Evolutionary conservation across 2,329 filamentous ascomycete genomes (phyloP).

Genomic region (Cladorrhinum sp.): DNA sequence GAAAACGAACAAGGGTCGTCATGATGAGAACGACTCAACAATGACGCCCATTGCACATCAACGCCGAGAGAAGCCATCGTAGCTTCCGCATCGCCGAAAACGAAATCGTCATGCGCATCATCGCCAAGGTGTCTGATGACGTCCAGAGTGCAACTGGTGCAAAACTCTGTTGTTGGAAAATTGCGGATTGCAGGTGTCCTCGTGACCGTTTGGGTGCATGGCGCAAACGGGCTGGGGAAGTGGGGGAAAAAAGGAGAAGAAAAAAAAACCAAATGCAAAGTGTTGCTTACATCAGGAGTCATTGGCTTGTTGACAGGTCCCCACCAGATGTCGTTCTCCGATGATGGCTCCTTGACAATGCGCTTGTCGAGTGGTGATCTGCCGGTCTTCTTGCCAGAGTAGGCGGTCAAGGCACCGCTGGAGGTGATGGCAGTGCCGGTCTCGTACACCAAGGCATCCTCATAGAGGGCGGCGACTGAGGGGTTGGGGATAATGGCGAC

Average conservation of each 20-base stretch:
- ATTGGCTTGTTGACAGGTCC: slow-evolving; percentile 99
- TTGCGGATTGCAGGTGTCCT: slow-evolving; percentile 2
- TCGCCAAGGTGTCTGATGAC: slow-evolving; percentile 23
- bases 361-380: slow-evolving; percentile 97
- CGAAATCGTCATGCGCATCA: background rate
- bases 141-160: slow-evolving; percentile 13
- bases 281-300: slow-evolving; percentile 79
- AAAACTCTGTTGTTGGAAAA: slow-evolving; percentile 1
- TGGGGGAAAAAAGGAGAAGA: background rate
- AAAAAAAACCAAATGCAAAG: background rate
- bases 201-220: slow-evolving; percentile 21
- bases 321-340: slow-evolving; percentile 96
- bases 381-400: slow-evolving; percentile 97
- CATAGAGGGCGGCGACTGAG: slow-evolving; percentile 91
- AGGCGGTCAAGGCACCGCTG: slow-evolving; percentile 89
- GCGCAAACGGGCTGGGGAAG: background rate
- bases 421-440: slow-evolving; percentile 96
- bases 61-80: slow-evolving; percentile 10
- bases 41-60: slow-evolving; percentile 19
- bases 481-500: slow-evolving; percentile 95
- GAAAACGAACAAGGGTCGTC: slow-evolving; percentile 19
- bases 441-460: slow-evolving; percentile 96
- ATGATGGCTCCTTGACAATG: slow-evolving; percentile 86
- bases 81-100: slow-evolving; percentile 12
- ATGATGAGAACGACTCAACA: slow-evolving; percentile 17